phyloP scores from a whole-genome alignment of 148 eudicot species.

The Rheum nobile region DNA sequence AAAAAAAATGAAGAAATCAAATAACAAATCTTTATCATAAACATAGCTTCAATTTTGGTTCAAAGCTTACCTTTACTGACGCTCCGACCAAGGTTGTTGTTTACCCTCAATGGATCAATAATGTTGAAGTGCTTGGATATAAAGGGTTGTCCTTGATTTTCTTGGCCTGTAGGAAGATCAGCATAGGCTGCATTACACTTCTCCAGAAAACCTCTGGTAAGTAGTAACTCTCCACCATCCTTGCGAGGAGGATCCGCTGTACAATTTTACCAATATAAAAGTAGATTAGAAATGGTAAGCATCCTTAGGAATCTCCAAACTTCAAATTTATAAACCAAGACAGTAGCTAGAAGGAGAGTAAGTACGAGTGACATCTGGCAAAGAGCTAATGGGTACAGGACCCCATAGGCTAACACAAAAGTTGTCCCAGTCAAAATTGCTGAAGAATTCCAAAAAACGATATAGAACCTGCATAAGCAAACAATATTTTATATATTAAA shows the following conservation, averaged over 20 bases:
- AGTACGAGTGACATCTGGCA: constrained; percentile 73
- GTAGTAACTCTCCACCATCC: constrained; percentile 61
- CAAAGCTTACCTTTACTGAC: constrained; percentile 71
- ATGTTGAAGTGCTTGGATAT: constrained; percentile 79
- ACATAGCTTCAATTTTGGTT: neutral
- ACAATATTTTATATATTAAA: neutral
- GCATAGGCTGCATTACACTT: constrained; percentile 71
- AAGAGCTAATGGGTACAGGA: constrained; percentile 70
- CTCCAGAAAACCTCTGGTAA: constrained; percentile 62
- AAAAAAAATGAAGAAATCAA: neutral
- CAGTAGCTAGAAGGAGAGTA: neutral
- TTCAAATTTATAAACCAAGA: too few species aligned
- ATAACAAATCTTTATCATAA: neutral
- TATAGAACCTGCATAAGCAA: constrained; percentile 60
- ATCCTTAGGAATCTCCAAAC: neutral
- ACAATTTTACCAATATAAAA: constrained; percentile 9
- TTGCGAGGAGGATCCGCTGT: constrained; percentile 84
- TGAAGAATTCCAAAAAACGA: constrained; percentile 90
- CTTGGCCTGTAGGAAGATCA: constrained; percentile 64
- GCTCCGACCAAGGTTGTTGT: constrained; percentile 93
- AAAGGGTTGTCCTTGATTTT: constrained; percentile 73
- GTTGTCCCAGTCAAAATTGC: constrained; percentile 89
- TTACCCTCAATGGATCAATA: constrained; percentile 80
- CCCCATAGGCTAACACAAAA: constrained; percentile 94
- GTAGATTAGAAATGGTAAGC: constrained; percentile 7